Evolutionary conservation across 1,284 basidiomycete genomes (phyloP), one percentile per base, ranked within the genome.

Genomic region (Boletus semigastroideus): DNA sequence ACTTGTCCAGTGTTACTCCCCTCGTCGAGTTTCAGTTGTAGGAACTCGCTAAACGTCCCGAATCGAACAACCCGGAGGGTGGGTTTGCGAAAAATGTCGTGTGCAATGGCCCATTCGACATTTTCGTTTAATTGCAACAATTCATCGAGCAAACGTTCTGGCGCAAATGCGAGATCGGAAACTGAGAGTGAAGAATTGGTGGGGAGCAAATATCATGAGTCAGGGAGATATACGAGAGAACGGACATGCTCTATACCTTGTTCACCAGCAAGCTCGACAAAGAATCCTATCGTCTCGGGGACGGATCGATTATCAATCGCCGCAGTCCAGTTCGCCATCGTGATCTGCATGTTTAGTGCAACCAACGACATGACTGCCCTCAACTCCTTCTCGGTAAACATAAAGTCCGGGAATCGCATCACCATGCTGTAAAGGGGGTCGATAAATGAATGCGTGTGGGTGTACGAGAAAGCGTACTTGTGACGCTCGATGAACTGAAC

Each of bases 401-500:
- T 57, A 28, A 56, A 56, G 31, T 34, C 12, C 5, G 30, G 25
- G n/a, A 62, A 48, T 27, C 54, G 53, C 3, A 60, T 28, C 8
- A 11, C 10, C 6, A 60, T 41, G 17, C 54, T 59, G 31, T 28
- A 17, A 10, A 27, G 1, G 8, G n/a, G 1, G 3, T 25, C 3
- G 4, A 36, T 53, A 12, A 34, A 7, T 5, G 9, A 22, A 40
- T 4, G 5, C 7, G 5, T 28, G 1, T 10, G 20, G 7, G 16
- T 19, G 30, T 17, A 22, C 12, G 10, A 19, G 14, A 27, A 38
- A n/a, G 13, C 49, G 46, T 33, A 55, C 54, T 55, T 49, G 42
- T 48, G 45, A 17, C 61, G 61, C 30, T 53, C 54, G 17, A 59
- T 25, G 36, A 56, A 63, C 14, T 39, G 45, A 8, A 63, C 39